These are phyloP conservation scores for Castanea crenata DNA, from an alignment of 306 rosid species.

Conservation along the genomic window DNA sequence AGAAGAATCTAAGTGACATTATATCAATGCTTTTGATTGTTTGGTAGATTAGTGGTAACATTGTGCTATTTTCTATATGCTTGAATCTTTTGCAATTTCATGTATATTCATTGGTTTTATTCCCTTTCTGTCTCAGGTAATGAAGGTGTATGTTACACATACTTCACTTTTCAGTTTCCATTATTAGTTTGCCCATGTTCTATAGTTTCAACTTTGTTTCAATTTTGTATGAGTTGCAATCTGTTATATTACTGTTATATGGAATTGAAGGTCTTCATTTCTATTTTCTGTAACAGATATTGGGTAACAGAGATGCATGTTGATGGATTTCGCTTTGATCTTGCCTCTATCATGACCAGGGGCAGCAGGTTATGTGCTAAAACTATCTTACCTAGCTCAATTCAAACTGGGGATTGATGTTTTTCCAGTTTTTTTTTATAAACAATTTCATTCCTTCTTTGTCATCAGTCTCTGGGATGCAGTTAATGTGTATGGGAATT, in stretches of 20 bases:
- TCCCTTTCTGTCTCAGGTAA: background rate
- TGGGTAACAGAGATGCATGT: slow-evolving; percentile 98
- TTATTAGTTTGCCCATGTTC: slow-evolving; percentile 6
- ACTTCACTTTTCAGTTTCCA: background rate
- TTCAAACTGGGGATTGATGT: slow-evolving; percentile 13
- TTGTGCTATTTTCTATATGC: background rate
- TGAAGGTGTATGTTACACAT: background rate
- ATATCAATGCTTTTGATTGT: background rate
- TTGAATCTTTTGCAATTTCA: background rate
- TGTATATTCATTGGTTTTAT: background rate
- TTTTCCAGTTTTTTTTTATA: slow-evolving; percentile 18
- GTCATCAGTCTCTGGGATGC: slow-evolving; percentile 79
- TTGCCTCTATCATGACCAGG: slow-evolving; percentile 96
- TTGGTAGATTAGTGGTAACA: background rate
- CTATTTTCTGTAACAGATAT: slow-evolving; percentile 55
- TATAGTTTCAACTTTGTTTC: slow-evolving; percentile 5
- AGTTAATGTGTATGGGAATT: slow-evolving; percentile 70
- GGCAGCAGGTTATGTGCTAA: slow-evolving; percentile 69
- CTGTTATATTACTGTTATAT: slow-evolving; percentile 9
- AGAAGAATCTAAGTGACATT: background rate
- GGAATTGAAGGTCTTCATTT: slow-evolving; percentile 27
- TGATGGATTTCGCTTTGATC: slow-evolving; percentile 99
- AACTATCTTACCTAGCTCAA: background rate
- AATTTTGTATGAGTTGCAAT: slow-evolving; percentile 7
- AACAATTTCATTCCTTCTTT: slow-evolving; percentile 27